Evolutionary conservation across 2,329 filamentous ascomycete species (phyloP).

Genomic region (Coleophoma eucalyptorum): DNA sequence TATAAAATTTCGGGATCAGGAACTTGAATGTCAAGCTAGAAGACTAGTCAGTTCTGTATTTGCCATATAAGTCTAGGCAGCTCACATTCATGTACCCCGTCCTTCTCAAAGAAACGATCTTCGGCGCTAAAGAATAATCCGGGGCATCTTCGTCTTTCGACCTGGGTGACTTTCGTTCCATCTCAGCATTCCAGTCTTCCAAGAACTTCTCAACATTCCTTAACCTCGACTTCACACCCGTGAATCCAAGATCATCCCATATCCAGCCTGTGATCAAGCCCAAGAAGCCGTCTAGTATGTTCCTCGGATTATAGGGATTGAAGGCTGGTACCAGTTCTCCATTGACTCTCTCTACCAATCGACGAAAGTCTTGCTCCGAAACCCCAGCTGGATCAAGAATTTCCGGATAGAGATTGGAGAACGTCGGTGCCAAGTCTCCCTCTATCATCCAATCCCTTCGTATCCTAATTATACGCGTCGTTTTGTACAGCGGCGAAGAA

Average conservation of each 20-base stretch:
- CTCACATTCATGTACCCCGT: slow-evolving; percentile 85
- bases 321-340: slow-evolving; percentile 72
- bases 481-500: slow-evolving; percentile 67
- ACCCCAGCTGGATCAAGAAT: slow-evolving; percentile 84
- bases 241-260: slow-evolving; percentile 86
- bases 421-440: slow-evolving; percentile 88
- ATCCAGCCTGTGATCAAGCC: slow-evolving; percentile 87
- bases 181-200: slow-evolving; percentile 78
- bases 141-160: neutral
- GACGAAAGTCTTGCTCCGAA: slow-evolving; percentile 81
- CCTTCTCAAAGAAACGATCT: slow-evolving; percentile 71
- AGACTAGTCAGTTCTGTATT: slow-evolving; percentile 18
- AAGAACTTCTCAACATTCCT: slow-evolving; percentile 74
- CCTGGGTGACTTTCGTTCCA: slow-evolving; percentile 53
- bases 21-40: slow-evolving; percentile 74
- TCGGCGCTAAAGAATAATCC: slow-evolving; percentile 53
- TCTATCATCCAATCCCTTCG: slow-evolving; percentile 86
- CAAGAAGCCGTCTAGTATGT: slow-evolving; percentile 74
- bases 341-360: slow-evolving; percentile 79
- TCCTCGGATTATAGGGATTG: slow-evolving; percentile 71
- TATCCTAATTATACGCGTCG: slow-evolving; percentile 87
- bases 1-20: slow-evolving; percentile 68
- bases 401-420: slow-evolving; percentile 93
- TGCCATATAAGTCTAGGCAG: neutral
- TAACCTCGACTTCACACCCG: slow-evolving; percentile 69